phyloP scores from a whole-genome alignment of 192 early-diverging fungal genomes.

The Podila minutissima region DNA sequence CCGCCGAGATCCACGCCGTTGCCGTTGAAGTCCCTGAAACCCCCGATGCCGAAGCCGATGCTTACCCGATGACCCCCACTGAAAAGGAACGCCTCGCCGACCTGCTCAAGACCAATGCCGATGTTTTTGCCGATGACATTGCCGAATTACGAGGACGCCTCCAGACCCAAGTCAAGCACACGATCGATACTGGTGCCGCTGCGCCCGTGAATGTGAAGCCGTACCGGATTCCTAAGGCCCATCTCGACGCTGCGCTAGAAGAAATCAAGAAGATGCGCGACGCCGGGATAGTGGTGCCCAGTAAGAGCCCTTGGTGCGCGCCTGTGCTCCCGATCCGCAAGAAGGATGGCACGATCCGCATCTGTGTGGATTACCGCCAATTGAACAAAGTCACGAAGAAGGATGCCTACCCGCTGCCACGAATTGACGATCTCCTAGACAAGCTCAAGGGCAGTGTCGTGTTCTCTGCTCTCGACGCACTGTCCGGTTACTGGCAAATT shows the following conservation, averaged over 20 bases:
- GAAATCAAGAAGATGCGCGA: conserved; percentile 35
- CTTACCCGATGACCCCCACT: too few relatives aligned
- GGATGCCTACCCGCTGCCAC: conserved; percentile 53
- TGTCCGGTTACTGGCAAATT: conserved; percentile 27
- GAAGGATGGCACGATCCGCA: conserved; percentile 34
- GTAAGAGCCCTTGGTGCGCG: conserved; percentile 24
- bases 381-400: conserved; percentile 52
- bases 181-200: background rate
- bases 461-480: conserved; percentile 33
- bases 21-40: too few relatives aligned
- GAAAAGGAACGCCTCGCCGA: too few relatives aligned
- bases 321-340: conserved; percentile 56
- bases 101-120: too few relatives aligned
- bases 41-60: too few relatives aligned
- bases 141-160: too few relatives aligned
- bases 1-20: too few relatives aligned
- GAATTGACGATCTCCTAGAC: conserved; percentile 47
- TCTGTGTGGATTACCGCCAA: conserved; percentile 55
- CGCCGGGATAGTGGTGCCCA: conserved; percentile 24
- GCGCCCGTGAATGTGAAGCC: background rate
- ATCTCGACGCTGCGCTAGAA: conserved; percentile 12
- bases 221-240: conserved; percentile 12
- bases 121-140: too few relatives aligned
- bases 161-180: background rate
- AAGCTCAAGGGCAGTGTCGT: conserved; percentile 9